Evolutionary conservation across 2,329 filamentous ascomycete species (phyloP).

Genomic region (Sclerotinia glacialis): DNA sequence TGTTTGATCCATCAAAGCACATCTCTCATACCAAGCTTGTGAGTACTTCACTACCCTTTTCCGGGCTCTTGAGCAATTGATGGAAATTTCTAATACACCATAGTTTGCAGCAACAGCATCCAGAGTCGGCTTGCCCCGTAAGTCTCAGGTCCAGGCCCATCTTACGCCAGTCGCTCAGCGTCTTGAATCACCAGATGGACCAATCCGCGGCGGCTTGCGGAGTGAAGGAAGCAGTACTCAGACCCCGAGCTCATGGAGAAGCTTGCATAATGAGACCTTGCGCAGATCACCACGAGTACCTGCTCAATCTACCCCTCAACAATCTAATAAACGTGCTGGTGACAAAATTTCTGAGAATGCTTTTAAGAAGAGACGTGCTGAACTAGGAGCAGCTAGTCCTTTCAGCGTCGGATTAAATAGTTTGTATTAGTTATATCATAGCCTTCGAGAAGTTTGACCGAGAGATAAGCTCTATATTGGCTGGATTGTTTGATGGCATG

Average conservation of each 20-base stretch:
- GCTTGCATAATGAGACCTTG: not conserved
- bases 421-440: not conserved
- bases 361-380: slow-evolving; percentile 3
- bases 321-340: slow-evolving; percentile 11
- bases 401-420: slow-evolving; percentile 18
- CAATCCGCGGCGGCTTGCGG: not conserved
- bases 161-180: slow-evolving; percentile 3
- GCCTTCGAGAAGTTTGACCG: not conserved
- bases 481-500: not conserved
- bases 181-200: not conserved
- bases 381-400: slow-evolving; percentile 9
- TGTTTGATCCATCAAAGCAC: slow-evolving; percentile 15
- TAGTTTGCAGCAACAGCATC: slow-evolving; percentile 1
- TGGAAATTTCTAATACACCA: not conserved
- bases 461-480: not conserved
- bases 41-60: not conserved
- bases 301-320: slow-evolving; percentile 3
- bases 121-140: not conserved
- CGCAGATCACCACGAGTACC: slow-evolving; percentile 4
- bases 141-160: not conserved
- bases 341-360: not conserved
- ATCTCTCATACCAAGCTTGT: slow-evolving; percentile 11
- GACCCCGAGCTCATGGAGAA: slow-evolving; percentile 17
- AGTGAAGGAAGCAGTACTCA: slow-evolving; percentile 18
- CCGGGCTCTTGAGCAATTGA: not conserved